Conservation (phyloP, 2,329 filamentous ascomycete species). For the Lanzia echinophila region DNA sequence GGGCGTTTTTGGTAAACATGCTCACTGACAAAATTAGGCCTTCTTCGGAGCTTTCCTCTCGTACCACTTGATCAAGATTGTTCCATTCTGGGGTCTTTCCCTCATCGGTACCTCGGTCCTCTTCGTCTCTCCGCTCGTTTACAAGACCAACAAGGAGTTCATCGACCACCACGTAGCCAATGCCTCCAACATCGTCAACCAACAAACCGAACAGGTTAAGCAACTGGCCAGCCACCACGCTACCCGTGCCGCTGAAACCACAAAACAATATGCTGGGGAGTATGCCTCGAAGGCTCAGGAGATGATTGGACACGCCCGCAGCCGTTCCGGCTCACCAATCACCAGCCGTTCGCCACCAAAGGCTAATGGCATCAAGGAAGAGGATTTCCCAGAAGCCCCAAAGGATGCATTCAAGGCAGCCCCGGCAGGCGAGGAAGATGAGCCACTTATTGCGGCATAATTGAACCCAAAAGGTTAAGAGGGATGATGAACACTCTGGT, state of each 20-base stretch:
- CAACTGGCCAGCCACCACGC: slow-evolving; percentile 58
- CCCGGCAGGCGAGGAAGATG: slow-evolving; percentile 17
- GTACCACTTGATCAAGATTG: slow-evolving; percentile 62
- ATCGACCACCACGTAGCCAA: slow-evolving; percentile 58
- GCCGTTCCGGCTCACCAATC: slow-evolving; percentile 25
- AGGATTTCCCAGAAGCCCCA: slow-evolving; percentile 28
- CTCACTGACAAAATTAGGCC: slow-evolving; percentile 38
- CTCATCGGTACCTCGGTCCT: slow-evolving; percentile 51
- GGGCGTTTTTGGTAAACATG: not conserved
- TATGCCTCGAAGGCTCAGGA: slow-evolving; percentile 63
- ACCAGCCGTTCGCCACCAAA: slow-evolving; percentile 19
- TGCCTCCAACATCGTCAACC: slow-evolving; percentile 50
- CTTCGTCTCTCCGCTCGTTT: slow-evolving; percentile 58
- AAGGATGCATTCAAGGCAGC: slow-evolving; percentile 28
- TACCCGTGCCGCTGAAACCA: slow-evolving; percentile 52
- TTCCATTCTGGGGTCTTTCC: slow-evolving; percentile 63
- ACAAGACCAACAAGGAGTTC: slow-evolving; percentile 61
- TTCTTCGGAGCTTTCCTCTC: slow-evolving; percentile 55
- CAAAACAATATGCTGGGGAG: slow-evolving; percentile 63
- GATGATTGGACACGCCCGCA: slow-evolving; percentile 41
- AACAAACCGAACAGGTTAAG: slow-evolving; percentile 58
- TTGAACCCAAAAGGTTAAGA: not conserved
- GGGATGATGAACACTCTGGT: not conserved
- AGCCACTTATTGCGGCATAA: slow-evolving; percentile 27
- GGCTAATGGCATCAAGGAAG: slow-evolving; percentile 16